phyloP scores from a whole-genome alignment of 2,329 filamentous ascomycete genomes.

The Monosporascus sp. region DNA sequence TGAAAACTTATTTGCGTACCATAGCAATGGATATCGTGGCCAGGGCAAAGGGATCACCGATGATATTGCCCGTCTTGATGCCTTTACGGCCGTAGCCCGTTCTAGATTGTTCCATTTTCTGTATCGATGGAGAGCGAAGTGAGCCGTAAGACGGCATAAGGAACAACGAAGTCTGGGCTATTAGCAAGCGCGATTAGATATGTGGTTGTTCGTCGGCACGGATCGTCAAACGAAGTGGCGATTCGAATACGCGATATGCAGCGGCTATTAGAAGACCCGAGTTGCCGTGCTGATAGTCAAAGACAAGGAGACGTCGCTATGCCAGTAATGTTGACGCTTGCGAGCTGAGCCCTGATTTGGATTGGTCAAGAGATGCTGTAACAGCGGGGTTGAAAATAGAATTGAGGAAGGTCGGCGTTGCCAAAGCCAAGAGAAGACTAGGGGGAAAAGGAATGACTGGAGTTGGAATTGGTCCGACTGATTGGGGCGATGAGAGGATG shows the following conservation, averaged over 20 bases:
- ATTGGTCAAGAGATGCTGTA: background rate
- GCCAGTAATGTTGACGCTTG: background rate
- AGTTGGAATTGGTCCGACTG: background rate
- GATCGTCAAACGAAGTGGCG: constrained; percentile 8
- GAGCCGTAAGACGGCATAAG: constrained; percentile 74
- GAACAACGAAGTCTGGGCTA: constrained; percentile 20
- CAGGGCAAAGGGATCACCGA: constrained; percentile 93
- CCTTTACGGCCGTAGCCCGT: constrained; percentile 47
- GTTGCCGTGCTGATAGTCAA: background rate
- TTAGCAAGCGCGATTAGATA: background rate
- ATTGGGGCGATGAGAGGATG: background rate
- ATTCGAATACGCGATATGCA: constrained; percentile 1
- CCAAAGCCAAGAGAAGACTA: background rate
- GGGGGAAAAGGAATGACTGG: background rate
- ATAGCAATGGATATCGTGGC: constrained; percentile 88
- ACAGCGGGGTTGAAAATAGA: background rate
- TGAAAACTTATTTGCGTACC: constrained; percentile 51
- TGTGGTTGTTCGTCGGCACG: constrained; percentile 8
- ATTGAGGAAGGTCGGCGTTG: background rate
- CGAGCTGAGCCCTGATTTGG: background rate
- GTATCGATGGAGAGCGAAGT: constrained; percentile 65
- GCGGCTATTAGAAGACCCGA: background rate
- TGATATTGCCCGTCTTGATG: constrained; percentile 80
- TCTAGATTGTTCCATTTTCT: constrained; percentile 73
- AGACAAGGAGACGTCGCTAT: background rate